Base-by-base conservation (phyloP, 495 filamentous ascomycete species). In the Niebla homalea region DNA sequence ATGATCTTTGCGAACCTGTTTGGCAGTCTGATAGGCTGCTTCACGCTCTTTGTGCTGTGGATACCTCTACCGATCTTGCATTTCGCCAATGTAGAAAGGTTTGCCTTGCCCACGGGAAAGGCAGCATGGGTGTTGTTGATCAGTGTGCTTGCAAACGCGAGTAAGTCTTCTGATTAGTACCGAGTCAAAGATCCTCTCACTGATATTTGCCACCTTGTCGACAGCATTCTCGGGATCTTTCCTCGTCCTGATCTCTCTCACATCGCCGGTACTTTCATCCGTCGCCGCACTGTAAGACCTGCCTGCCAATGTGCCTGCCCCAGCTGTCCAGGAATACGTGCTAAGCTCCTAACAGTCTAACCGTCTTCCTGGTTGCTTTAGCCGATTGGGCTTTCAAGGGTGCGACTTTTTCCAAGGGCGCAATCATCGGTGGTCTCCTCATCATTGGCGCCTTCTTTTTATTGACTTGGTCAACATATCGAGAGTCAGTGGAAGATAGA, bases 1-100 rank as follows among this genome's bases (percentile, higher is more conserved):
- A 87, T 93, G 70, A 81, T 94, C 56, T 97, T 97, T 57, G 88
- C 92, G 49, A 96, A 89, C 58, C 81, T 84, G 0, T 89, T 96
- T 55, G 92, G 87, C 25, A 88, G 80, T 52, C 62, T 89, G 50
- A 89, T 97, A 45, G 92, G 92, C 3, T 51, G 59, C 8, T 92
- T 95, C 58, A 98, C 92, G 0, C 66, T 98, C 14, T 59, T 75
- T 0, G 83, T 98, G 1, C 72, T 98, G 19, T 98, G 92, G 92
- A 82, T 97, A 39, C 92, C 92, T 4, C 55, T 98, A 8, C 89
- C 89, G 0, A 70, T 96, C 37, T 64, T 98, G 29, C 87, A 98
- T 63, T 60, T 80, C 22, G 64, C 75, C 1, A 87, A 88, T 0
- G 70, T 78, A 63, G 92, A 98, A 68, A 76, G 60, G 2, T 98